Percentiles rank a stretch among this genome's conserved stretches.
phyloP scores from a whole-genome alignment of 805 yeast genomes.

The Kluyveromyces aestuarii region DNA sequence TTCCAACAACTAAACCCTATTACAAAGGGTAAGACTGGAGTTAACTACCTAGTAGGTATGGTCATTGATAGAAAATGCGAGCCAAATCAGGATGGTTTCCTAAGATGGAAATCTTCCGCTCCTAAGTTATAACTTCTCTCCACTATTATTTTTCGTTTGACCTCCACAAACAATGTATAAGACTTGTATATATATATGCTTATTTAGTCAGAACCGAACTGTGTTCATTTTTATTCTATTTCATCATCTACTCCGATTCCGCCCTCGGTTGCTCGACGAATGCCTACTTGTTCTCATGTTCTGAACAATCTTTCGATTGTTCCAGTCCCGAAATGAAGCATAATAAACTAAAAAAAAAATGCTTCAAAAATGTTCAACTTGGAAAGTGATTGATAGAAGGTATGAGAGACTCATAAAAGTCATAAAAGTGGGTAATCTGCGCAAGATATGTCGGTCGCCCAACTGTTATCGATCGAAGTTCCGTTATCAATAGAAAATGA shows the following conservation, averaged over 20 bases:
- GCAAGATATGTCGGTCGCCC: conserved; percentile 7
- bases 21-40: conserved; percentile 21
- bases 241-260: too few species aligned
- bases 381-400: too few species aligned
- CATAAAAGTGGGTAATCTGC: too few species aligned
- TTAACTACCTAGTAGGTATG: conserved; percentile 14
- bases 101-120: neutral
- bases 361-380: too few species aligned
- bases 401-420: too few species aligned
- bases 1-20: conserved; percentile 31
- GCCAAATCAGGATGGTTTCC: conserved; percentile 1
- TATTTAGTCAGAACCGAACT: neutral
- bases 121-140: neutral
- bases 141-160: neutral
- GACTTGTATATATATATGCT: neutral
- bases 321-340: too few species aligned
- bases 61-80: conserved; percentile 15
- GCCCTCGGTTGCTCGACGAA: too few species aligned
- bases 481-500: conserved; percentile 59
- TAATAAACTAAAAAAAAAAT: too few species aligned
- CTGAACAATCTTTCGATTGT: too few species aligned
- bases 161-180: neutral
- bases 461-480: conserved; percentile 10
- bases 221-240: too few species aligned
- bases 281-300: too few species aligned